phyloP scores from a whole-genome alignment of 352 stramenopile species.

The Elongisporangium prolatum region DNA sequence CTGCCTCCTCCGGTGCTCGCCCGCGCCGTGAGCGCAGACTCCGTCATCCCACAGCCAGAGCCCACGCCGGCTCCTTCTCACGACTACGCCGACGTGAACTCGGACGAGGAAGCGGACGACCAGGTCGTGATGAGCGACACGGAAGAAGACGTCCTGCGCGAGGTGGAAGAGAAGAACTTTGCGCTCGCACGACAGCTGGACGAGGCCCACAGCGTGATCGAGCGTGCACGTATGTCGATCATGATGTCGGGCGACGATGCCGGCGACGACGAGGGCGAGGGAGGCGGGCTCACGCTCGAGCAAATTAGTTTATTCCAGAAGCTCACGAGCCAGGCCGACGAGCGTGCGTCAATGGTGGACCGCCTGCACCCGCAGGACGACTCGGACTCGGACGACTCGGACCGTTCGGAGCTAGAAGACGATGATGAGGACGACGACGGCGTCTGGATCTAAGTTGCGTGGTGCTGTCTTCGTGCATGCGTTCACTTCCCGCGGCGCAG shows the following conservation, averaged over 20 bases:
- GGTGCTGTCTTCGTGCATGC: neutral
- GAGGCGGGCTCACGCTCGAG: constrained; percentile 63
- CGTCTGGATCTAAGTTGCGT: constrained; percentile 81
- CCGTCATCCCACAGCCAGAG: constrained; percentile 16
- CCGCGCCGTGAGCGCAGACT: constrained; percentile 33
- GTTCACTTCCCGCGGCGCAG: neutral
- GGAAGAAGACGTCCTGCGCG: constrained; percentile 65
- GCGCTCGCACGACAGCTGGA: constrained; percentile 75
- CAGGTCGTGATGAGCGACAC: constrained; percentile 65
- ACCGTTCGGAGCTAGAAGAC: constrained; percentile 39
- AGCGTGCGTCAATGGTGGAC: constrained; percentile 84
- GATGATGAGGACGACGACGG: constrained; percentile 68
- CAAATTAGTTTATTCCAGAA: constrained; percentile 92
- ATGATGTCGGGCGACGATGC: constrained; percentile 72
- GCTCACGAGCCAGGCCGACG: constrained; percentile 81
- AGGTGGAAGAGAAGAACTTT: constrained; percentile 85
- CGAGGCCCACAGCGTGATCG: constrained; percentile 79
- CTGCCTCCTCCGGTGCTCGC: constrained; percentile 22
- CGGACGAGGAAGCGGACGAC: constrained; percentile 77
- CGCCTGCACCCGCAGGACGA: constrained; percentile 71
- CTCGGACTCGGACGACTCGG: constrained; percentile 68
- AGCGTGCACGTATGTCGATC: constrained; percentile 83
- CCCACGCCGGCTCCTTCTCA: constrained; percentile 32
- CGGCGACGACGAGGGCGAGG: constrained; percentile 49
- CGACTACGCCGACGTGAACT: constrained; percentile 78